Evolutionary conservation across 768 basidiomycete genomes (phyloP), one percentile per base, ranked within the genome.

Genomic region (Trametes villosa): DNA sequence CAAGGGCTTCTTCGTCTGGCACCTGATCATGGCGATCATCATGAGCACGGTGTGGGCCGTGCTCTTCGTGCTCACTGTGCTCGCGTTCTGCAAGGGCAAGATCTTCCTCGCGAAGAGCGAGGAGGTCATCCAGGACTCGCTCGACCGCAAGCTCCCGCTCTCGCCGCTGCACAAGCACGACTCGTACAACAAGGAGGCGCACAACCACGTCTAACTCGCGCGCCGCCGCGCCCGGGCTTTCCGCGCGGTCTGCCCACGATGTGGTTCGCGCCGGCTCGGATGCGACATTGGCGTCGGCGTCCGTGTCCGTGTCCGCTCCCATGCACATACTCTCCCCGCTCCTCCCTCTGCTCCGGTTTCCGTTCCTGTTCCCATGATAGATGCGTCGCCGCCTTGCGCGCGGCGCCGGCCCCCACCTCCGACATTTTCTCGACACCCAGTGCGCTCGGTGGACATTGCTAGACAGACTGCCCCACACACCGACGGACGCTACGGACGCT

Each of bases 21-120:
- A 82, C 63, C 50, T 74, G 17, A 64, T 79, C 62, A 76, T 81
- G 73, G 69, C 75, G 1, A 62, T 76, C 47, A n/a, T 75, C 53
- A 78, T 82, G 74, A 73, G 71, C 57, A 20, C 70, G 15, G 75
- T 72, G 11, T 81, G 81, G 80, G 59, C 68, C 29, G 67, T 81
- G 24, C 71, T 82, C 40, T 76, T 80, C 66, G 64, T 71, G 44
- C 69, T 81, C 59, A 81, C 81, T 1, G 57, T 70, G 24, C 40
- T 76, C 36, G 80, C 79, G 5, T 79, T 81, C 65, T 72, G 66
- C 66, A 74, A 76, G 55, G 80, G 80, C 31, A 69, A 72, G 53
- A 81, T 82, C 12, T 80, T 81, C 67, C 70, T 73, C 34, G 77
- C 78, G 9, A 71, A 74, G 22, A 70, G 72, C 33, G 77, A 76